Evolutionary conservation across 2,329 filamentous ascomycete genomes (phyloP).

Genomic region (Dothiorella sarmentorum): DNA sequence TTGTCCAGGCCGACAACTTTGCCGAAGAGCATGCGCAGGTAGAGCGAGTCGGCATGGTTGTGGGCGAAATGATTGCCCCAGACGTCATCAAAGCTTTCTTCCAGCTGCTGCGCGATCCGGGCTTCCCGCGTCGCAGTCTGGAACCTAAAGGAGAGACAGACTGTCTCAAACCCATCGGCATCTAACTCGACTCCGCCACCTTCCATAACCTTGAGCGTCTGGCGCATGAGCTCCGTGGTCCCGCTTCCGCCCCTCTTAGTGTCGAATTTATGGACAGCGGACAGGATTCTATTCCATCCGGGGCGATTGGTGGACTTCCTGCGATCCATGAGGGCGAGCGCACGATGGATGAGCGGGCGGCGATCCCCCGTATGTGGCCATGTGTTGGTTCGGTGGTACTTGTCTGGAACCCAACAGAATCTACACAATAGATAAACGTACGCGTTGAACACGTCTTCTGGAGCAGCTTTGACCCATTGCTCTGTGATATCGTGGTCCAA

Average conservation of each 20-base stretch:
- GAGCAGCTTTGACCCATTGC: slow-evolving; percentile 29
- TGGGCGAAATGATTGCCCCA: neutral
- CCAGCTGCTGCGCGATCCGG: neutral
- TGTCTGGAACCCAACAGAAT: slow-evolving; percentile 30
- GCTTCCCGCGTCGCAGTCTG: neutral
- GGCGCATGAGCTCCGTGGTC: neutral
- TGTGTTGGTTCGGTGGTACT: neutral
- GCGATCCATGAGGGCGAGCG: slow-evolving; percentile 26
- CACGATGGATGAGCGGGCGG: slow-evolving; percentile 19
- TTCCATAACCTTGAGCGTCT: neutral
- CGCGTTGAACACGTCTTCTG: slow-evolving; percentile 45
- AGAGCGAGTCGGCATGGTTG: neutral
- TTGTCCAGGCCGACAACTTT: slow-evolving; percentile 1
- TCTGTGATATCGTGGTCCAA: neutral
- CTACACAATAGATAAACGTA: slow-evolving; percentile 53
- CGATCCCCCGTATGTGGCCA: neutral
- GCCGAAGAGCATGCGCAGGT: slow-evolving; percentile 13
- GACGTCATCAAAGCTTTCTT: neutral
- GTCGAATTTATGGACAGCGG: slow-evolving; percentile 16
- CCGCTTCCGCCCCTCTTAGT: neutral
- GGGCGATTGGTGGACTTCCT: slow-evolving; percentile 20
- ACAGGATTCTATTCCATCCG: slow-evolving; percentile 27
- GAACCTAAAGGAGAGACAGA: neutral
- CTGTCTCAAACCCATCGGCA: neutral
- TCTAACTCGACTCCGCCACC: slow-evolving; percentile 2